Conservation (phyloP, 2,329 filamentous ascomycete genomes). For the Gyromitra esculenta region DNA sequence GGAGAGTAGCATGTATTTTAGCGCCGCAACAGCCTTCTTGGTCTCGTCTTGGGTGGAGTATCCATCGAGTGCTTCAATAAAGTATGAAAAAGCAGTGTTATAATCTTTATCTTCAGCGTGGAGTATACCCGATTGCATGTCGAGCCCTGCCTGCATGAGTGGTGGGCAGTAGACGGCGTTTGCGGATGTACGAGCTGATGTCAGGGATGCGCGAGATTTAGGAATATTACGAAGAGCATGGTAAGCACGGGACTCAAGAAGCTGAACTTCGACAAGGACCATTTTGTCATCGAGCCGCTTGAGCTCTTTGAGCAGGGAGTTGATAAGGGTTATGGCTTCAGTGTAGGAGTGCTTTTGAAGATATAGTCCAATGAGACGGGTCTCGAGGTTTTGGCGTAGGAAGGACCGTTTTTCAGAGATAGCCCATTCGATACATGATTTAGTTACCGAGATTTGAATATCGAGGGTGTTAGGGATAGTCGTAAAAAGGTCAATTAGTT, state of each 20-base stretch:
- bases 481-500: conserved; percentile 94
- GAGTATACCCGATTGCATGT: conserved; percentile 99
- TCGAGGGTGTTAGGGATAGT: conserved; percentile 94
- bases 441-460: conserved; percentile 92
- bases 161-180: conserved; percentile 98
- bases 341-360: conserved; percentile 99
- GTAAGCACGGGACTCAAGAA: conserved; percentile 96
- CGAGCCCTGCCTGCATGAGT: conserved; percentile 90
- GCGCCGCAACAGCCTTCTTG: conserved; percentile 88
- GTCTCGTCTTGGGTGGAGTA: conserved; percentile 93
- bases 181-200: conserved; percentile 90
- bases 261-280: conserved; percentile 95
- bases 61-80: conserved; percentile 97
- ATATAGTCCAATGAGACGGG: conserved; percentile 89
- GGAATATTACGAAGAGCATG: conserved; percentile 96
- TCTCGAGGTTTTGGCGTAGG: conserved; percentile 97
- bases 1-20: conserved; percentile 99
- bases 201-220: conserved; percentile 93
- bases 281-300: conserved; percentile 99
- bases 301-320: conserved; percentile 91
- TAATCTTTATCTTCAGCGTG: conserved; percentile 99
- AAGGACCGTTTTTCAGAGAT: conserved; percentile 93
- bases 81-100: conserved; percentile 98
- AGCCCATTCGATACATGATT: conserved; percentile 99
- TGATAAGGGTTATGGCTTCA: conserved; percentile 95